Conservation (phyloP, 768 basidiomycete genomes). For the Agrocybe pediades region DNA sequence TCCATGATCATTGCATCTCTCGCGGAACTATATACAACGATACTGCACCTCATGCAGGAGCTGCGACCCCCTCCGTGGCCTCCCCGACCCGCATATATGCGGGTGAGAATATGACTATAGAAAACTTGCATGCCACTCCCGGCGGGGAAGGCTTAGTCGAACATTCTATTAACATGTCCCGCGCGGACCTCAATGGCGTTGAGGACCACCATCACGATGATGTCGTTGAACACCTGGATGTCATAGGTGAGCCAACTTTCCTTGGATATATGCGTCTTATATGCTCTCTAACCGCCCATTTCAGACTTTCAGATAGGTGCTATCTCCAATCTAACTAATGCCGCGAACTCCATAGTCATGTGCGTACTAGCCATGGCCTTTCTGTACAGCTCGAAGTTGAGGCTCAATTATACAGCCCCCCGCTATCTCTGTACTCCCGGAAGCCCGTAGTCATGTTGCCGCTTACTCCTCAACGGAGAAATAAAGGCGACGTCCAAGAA, state of each 20-base stretch:
- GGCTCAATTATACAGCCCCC: constrained; percentile 56
- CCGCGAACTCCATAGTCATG: constrained; percentile 80
- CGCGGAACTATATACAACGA: constrained; percentile 15
- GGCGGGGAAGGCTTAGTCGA: constrained; percentile 41
- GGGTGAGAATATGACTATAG: constrained; percentile 31
- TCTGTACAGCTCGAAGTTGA: too few species aligned
- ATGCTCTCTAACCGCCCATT: constrained; percentile 2
- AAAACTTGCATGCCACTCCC: constrained; percentile 40
- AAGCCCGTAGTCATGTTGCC: constrained; percentile 68
- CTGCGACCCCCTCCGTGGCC: constrained; percentile 3
- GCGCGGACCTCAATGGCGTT: constrained; percentile 17
- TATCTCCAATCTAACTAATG: constrained; percentile 74
- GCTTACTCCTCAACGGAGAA: constrained; percentile 32
- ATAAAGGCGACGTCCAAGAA: constrained; percentile 29
- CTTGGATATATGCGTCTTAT: background rate
- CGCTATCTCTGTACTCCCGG: constrained; percentile 66
- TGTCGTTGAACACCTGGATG: constrained; percentile 83
- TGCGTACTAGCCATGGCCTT: constrained; percentile 24
- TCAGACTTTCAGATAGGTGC: constrained; percentile 75
- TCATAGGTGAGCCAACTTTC: constrained; percentile 52
- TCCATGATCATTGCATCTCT: constrained; percentile 34
- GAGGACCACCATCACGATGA: constrained; percentile 66
- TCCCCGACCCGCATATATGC: constrained; percentile 12
- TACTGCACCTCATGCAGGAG: constrained; percentile 3
- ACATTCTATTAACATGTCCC: constrained; percentile 44